phyloP scores from a whole-genome alignment of 2,329 filamentous ascomycete genomes.

The Aspergillus chevalieri region DNA sequence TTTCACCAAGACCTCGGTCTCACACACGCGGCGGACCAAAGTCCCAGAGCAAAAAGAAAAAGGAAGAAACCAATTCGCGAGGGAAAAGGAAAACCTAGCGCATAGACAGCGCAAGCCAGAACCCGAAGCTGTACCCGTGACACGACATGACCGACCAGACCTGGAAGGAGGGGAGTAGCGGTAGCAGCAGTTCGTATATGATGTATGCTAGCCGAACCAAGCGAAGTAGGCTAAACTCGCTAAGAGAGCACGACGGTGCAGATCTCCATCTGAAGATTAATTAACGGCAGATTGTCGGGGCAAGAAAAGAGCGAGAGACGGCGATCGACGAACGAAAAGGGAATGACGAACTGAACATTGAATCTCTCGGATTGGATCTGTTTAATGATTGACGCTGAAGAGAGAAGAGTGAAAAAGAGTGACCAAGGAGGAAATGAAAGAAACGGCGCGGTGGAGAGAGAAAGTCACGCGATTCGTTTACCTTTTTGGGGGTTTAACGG shows the following conservation, averaged over 20 bases:
- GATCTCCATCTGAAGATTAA: not conserved
- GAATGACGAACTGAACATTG: too few relatives aligned
- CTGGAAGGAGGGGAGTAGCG: not conserved
- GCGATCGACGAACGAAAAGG: not conserved
- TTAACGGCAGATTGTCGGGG: not conserved
- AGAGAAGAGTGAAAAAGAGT: constrained; percentile 3
- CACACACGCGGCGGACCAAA: not conserved
- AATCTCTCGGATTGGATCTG: not conserved
- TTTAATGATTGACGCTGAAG: constrained; percentile 1
- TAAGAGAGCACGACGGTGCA: not conserved
- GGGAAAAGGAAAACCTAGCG: constrained; percentile 1
- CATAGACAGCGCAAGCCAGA: constrained; percentile 19
- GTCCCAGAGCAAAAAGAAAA: not conserved
- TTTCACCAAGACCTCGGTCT: not conserved
- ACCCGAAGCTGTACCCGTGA: constrained; percentile 20
- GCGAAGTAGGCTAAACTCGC: not conserved
- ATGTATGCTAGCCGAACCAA: not conserved
- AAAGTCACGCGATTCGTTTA: constrained; percentile 7
- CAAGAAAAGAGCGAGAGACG: not conserved
- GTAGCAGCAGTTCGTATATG: not conserved
- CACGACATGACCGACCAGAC: constrained; percentile 27
- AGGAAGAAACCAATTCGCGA: not conserved
- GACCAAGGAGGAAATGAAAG: constrained; percentile 3
- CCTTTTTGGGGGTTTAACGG: not conserved
- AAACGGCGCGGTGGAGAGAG: constrained; percentile 8